Evolutionary conservation across 1,139 yeast species (phyloP).

Genomic region (Trichomonascaceae sp.): DNA sequence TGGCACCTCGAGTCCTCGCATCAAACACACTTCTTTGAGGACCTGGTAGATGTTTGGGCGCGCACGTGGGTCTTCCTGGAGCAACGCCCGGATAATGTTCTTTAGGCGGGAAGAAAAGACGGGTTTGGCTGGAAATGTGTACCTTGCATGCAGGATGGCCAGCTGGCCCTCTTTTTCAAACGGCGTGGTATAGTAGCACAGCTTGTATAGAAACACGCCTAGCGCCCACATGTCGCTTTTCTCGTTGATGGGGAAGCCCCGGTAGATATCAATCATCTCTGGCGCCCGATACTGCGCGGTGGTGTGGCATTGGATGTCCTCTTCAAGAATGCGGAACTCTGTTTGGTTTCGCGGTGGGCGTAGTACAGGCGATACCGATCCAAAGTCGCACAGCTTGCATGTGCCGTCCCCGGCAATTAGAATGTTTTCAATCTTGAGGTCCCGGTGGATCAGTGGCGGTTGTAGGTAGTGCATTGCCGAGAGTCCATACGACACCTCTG

Average conservation of each 20-base stretch:
- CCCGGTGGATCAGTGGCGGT: slow-evolving; percentile 82
- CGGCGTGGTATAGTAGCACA: slow-evolving; percentile 91
- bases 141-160: slow-evolving; percentile 52
- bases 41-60: slow-evolving; percentile 87
- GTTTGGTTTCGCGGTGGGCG: slow-evolving; percentile 52
- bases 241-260: slow-evolving; percentile 82
- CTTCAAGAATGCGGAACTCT: slow-evolving; percentile 57
- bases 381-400: slow-evolving; percentile 87
- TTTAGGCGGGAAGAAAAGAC: slow-evolving; percentile 27
- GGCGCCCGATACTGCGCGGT: slow-evolving; percentile 98
- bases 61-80: slow-evolving; percentile 64
- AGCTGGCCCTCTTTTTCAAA: slow-evolving; percentile 65
- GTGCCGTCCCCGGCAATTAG: slow-evolving; percentile 59
- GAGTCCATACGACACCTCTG: slow-evolving; percentile 70
- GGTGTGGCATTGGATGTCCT: slow-evolving; percentile 80
- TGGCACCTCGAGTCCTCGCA: slow-evolving; percentile 43
- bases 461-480: slow-evolving; percentile 76
- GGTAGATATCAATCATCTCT: slow-evolving; percentile 84
- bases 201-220: slow-evolving; percentile 79
- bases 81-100: slow-evolving; percentile 55
- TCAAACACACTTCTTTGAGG: slow-evolving; percentile 50
- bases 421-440: slow-evolving; percentile 90
- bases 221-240: slow-evolving; percentile 96
- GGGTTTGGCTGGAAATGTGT: slow-evolving; percentile 39
- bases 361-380: slow-evolving; percentile 66